These are phyloP conservation scores for Thermoascus crustaceus DNA, from an alignment of 2,329 filamentous ascomycete species.

Conservation along the genomic window DNA sequence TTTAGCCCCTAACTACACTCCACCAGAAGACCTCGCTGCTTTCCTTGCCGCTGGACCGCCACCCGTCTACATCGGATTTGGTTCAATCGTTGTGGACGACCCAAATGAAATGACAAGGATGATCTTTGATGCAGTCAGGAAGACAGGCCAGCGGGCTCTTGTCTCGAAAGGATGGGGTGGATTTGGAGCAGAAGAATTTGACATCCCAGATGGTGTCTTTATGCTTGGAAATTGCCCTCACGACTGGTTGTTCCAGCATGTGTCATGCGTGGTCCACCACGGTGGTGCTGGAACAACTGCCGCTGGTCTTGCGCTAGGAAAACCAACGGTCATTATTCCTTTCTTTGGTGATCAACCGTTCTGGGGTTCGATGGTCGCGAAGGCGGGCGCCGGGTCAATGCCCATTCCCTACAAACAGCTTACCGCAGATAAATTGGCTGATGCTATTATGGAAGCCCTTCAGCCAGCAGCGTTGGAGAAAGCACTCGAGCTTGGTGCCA, in stretches of 20 bases:
- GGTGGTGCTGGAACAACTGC: slow-evolving; percentile 84
- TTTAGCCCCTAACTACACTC: slow-evolving; percentile 57
- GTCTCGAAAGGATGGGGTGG: slow-evolving; percentile 88
- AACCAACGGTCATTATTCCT: slow-evolving; percentile 73
- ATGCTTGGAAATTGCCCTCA: slow-evolving; percentile 82
- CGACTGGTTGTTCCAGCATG: slow-evolving; percentile 78
- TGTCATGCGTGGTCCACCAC: slow-evolving; percentile 77
- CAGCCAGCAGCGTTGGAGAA: slow-evolving; percentile 52
- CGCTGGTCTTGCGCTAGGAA: slow-evolving; percentile 71
- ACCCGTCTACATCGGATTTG: slow-evolving; percentile 76
- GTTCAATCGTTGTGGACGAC: slow-evolving; percentile 73
- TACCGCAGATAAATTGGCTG: slow-evolving; percentile 57
- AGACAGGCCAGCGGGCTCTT: slow-evolving; percentile 64
- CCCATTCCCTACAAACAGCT: slow-evolving; percentile 63
- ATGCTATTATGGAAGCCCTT: slow-evolving; percentile 54
- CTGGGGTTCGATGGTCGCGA: slow-evolving; percentile 69
- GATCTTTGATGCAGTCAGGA: slow-evolving; percentile 62
- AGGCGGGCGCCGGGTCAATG: slow-evolving; percentile 61
- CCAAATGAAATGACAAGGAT: slow-evolving; percentile 61
- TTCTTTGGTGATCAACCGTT: slow-evolving; percentile 85
- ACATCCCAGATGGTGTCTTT: slow-evolving; percentile 66
- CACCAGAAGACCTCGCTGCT: slow-evolving; percentile 54
- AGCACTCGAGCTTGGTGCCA: slow-evolving; percentile 51
- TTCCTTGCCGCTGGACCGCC: slow-evolving; percentile 63
- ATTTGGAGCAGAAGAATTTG: slow-evolving; percentile 61